phyloP scores from a whole-genome alignment of 1,284 basidiomycete genomes.

The Puccinia polysora region DNA sequence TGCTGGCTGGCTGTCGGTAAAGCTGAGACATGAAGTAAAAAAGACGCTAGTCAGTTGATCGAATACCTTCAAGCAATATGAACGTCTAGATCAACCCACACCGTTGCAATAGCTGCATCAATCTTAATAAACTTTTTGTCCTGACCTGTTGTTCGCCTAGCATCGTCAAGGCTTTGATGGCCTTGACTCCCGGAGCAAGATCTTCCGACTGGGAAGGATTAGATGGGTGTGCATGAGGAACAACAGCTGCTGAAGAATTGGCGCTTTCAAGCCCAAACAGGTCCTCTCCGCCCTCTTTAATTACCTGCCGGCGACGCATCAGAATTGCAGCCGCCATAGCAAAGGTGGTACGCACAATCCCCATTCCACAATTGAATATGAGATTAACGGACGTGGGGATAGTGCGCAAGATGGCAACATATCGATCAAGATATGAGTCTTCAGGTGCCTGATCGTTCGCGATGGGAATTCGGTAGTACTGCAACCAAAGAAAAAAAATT shows the following conservation, averaged over 20 bases:
- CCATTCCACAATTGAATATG: constrained; percentile 96
- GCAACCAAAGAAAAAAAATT: constrained; percentile 12
- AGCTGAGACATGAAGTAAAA: background rate
- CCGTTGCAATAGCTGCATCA: constrained; percentile 51
- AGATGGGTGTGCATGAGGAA: background rate
- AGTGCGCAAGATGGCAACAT: constrained; percentile 73
- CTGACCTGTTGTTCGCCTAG: constrained; percentile 46
- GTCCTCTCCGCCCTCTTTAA: constrained; percentile 70
- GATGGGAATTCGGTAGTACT: constrained; percentile 73
- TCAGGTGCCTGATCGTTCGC: constrained; percentile 64
- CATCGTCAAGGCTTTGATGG: constrained; percentile 44
- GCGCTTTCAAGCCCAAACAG: constrained; percentile 65
- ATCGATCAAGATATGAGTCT: constrained; percentile 92
- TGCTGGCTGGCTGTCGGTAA: constrained; percentile 52
- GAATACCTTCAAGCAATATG: background rate
- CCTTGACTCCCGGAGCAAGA: constrained; percentile 27
- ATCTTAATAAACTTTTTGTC: constrained; percentile 47
- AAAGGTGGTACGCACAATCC: constrained; percentile 91
- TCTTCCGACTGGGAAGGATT: background rate
- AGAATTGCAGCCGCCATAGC: constrained; percentile 93
- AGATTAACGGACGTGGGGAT: constrained; percentile 74
- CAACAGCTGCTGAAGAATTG: constrained; percentile 54
- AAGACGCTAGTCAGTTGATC: background rate
- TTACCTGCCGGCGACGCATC: constrained; percentile 76
- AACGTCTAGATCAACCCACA: constrained; percentile 45